Evolutionary conservation across 345 rosid genomes (phyloP), one percentile per base, ranked within the genome.

Genomic region (Lepidium aucheri): DNA sequence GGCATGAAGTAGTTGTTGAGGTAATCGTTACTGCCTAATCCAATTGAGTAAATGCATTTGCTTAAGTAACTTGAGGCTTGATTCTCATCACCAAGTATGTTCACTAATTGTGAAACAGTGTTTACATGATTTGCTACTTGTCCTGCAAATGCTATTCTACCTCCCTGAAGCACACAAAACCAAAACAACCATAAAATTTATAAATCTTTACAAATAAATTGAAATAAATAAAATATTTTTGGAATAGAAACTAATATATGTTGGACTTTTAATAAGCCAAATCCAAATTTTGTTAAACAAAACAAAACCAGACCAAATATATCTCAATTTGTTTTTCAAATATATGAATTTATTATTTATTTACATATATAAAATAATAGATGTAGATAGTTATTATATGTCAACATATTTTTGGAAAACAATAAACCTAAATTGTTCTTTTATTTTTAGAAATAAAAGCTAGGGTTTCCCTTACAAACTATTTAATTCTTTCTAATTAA

Each of bases 1-100:
- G 98, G 97, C 94, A 85, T 85, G 87, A 89, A 93, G 75, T 93
- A 93, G 74, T 93, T 93, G 75, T 93, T 93, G 46, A 93, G 91
- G 63, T 93, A 93, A 57, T 93, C 98, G 65, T 93, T 93, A 82
- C 96, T 93, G 13, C 98, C 98, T 49, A 93, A 74, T 4, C 88
- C 96, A 14, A 89, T 79, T 0, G 93, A 75, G 77, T 73, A 85
- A 32, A 93, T 86, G 80, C 97, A 89, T 67, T 78, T 77, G 78
- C 90, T 85, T 4, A 93, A 77, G 56, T 87, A 67, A 62, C 73
- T 28, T 4, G 91, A 72, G 6, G 97, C 86, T 9, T 59, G 22
- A 44, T 69, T 44, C 24, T 81, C 68, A 46, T 78, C 80, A 1
- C 97, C 98, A 1, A 93, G 83, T 40, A 89, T 34, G 74, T 77